Evolutionary conservation across 306 rosid genomes (phyloP).

Genomic region (Bauhinia variegata): DNA sequence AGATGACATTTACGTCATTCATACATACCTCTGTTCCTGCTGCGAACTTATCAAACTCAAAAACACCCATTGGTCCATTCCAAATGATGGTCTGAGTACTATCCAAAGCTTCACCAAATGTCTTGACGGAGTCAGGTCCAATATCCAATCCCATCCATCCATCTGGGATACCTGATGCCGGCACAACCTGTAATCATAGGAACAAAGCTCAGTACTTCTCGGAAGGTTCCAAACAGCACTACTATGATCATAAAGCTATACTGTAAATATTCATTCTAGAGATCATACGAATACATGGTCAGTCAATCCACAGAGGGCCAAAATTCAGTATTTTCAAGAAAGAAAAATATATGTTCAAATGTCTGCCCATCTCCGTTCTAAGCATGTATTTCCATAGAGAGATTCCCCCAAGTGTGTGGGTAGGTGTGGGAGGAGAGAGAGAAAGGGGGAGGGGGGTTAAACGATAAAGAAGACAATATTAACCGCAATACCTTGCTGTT

Average conservation of each 20-base stretch:
- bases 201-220: neutral
- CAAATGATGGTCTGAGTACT: slow-evolving; percentile 76
- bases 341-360: neutral
- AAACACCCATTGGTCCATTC: slow-evolving; percentile 99
- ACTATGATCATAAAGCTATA: neutral
- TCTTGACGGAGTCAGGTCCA: slow-evolving; percentile 86
- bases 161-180: slow-evolving; percentile 81
- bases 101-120: slow-evolving; percentile 74
- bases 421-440: too few relatives aligned
- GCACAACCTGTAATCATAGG: slow-evolving; percentile 62
- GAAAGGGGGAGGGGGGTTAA: neutral
- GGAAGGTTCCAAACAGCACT: slow-evolving; percentile 5
- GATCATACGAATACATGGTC: neutral
- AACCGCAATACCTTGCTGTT: slow-evolving; percentile 69
- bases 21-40: slow-evolving; percentile 79
- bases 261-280: neutral
- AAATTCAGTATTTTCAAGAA: neutral
- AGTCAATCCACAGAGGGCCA: neutral
- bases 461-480: neutral
- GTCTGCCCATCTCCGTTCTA: neutral
- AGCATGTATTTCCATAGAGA: neutral
- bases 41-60: slow-evolving; percentile 89
- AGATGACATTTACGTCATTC: neutral
- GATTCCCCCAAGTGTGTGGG: neutral
- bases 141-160: slow-evolving; percentile 99